Conservation (phyloP, 2,329 filamentous ascomycete species). For the Talaromyces sp. region DNA sequence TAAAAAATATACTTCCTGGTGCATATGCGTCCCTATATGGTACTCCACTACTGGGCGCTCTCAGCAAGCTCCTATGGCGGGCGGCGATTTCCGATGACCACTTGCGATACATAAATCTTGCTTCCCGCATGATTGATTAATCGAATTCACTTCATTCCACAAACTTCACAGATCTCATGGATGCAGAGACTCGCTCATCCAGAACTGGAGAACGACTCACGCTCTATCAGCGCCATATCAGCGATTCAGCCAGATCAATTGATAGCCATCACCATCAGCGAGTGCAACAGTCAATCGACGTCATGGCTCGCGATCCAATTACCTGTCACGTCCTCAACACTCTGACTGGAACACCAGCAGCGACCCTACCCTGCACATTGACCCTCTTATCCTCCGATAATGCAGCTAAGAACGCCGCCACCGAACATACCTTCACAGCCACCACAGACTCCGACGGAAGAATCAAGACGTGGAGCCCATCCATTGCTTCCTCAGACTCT, state of each 20-base stretch:
- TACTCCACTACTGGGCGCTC: constrained; percentile 20
- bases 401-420: constrained; percentile 11
- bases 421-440: constrained; percentile 34
- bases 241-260: neutral
- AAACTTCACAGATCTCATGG: neutral
- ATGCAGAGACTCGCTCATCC: constrained; percentile 20
- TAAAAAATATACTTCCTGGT: too few species aligned
- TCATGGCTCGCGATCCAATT: constrained; percentile 45
- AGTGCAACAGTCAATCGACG: constrained; percentile 19
- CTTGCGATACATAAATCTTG: constrained; percentile 17
- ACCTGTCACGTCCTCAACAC: constrained; percentile 52
- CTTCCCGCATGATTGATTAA: constrained; percentile 10
- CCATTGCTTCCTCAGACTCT: neutral
- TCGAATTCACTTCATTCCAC: neutral
- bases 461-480: constrained; percentile 31
- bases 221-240: constrained; percentile 35
- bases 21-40: neutral
- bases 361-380: constrained; percentile 48
- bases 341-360: constrained; percentile 43
- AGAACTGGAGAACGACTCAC: constrained; percentile 32
- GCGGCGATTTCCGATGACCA: constrained; percentile 36
- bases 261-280: constrained; percentile 15
- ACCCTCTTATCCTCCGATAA: constrained; percentile 56
- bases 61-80: constrained; percentile 22
- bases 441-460: constrained; percentile 47